Evolutionary conservation across 2,329 filamentous ascomycete genomes (phyloP).

Genomic region (Calonectria pteridis): DNA sequence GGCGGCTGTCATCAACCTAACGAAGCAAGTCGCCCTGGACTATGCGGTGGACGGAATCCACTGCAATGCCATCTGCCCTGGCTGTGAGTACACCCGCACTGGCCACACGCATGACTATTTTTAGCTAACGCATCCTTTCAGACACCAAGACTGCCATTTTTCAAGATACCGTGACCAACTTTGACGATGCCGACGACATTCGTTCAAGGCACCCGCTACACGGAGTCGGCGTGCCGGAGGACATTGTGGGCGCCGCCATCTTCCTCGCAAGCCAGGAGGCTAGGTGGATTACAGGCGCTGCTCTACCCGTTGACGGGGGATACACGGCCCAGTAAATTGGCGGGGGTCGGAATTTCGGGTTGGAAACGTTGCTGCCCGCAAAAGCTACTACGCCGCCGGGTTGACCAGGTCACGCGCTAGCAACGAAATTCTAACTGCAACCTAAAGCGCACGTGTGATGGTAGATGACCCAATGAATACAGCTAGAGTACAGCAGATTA

Average conservation of each 20-base stretch:
- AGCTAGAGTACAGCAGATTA: neutral
- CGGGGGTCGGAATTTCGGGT: neutral
- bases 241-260: slow-evolving; percentile 49
- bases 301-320: slow-evolving; percentile 56
- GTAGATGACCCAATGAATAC: neutral
- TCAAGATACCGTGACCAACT: slow-evolving; percentile 35
- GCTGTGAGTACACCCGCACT: slow-evolving; percentile 46
- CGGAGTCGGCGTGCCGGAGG: slow-evolving; percentile 44
- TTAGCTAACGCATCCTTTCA: slow-evolving; percentile 1
- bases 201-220: slow-evolving; percentile 42
- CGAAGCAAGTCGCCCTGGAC: slow-evolving; percentile 61
- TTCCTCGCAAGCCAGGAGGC: slow-evolving; percentile 55
- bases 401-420: neutral
- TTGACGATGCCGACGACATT: slow-evolving; percentile 31
- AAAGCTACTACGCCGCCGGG: neutral
- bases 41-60: slow-evolving; percentile 63
- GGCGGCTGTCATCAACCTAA: slow-evolving; percentile 63
- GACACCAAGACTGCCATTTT: slow-evolving; percentile 46
- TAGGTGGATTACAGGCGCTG: slow-evolving; percentile 56
- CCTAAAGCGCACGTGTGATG: neutral
- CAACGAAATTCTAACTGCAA: neutral
- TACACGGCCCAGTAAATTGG: slow-evolving; percentile 49
- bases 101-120: too few species aligned
- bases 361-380: neutral
- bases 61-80: slow-evolving; percentile 66